Conservation (phyloP, 2,329 filamentous ascomycete genomes). For the Penicillium sp. region DNA sequence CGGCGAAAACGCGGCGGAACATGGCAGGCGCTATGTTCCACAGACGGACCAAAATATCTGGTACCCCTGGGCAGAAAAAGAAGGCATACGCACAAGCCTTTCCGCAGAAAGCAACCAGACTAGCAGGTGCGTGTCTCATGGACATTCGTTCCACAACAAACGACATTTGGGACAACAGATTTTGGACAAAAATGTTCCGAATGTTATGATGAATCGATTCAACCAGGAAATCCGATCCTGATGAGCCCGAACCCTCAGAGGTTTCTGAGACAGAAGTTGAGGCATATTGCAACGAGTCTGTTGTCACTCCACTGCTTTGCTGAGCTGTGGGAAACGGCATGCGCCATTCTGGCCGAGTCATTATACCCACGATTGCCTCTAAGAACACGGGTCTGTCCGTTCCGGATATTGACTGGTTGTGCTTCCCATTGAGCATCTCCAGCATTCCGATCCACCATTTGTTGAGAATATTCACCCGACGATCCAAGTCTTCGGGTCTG, state of each 20-base stretch:
- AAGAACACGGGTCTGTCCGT: slow-evolving; percentile 80
- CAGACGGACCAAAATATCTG: slow-evolving; percentile 76
- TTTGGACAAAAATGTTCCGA: slow-evolving; percentile 79
- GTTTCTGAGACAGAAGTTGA: slow-evolving; percentile 52
- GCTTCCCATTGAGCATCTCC: slow-evolving; percentile 74
- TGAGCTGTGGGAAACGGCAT: slow-evolving; percentile 64
- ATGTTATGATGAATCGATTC: slow-evolving; percentile 85
- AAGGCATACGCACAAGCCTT: slow-evolving; percentile 92
- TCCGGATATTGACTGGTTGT: slow-evolving; percentile 74
- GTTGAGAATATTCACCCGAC: slow-evolving; percentile 74
- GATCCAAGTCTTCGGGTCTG: slow-evolving; percentile 77
- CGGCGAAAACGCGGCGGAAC: slow-evolving; percentile 69
- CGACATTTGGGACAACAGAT: slow-evolving; percentile 77
- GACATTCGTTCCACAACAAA: slow-evolving; percentile 91
- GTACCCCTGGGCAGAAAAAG: slow-evolving; percentile 84
- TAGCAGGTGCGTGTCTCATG: slow-evolving; percentile 67
- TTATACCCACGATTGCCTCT: slow-evolving; percentile 75
- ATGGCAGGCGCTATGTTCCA: slow-evolving; percentile 71
- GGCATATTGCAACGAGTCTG: slow-evolving; percentile 35
- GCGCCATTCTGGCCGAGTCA: slow-evolving; percentile 88
- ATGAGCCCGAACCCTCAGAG: slow-evolving; percentile 57
- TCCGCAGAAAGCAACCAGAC: slow-evolving; percentile 79
- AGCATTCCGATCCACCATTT: slow-evolving; percentile 87
- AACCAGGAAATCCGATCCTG: slow-evolving; percentile 65
- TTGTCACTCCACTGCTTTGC: slow-evolving; percentile 38